A percentile compares a stretch with the other conserved stretches of the same genome.
Evolutionary conservation across 2,329 filamentous ascomycete species (phyloP).

Genomic region (Ophiostoma ips): DNA sequence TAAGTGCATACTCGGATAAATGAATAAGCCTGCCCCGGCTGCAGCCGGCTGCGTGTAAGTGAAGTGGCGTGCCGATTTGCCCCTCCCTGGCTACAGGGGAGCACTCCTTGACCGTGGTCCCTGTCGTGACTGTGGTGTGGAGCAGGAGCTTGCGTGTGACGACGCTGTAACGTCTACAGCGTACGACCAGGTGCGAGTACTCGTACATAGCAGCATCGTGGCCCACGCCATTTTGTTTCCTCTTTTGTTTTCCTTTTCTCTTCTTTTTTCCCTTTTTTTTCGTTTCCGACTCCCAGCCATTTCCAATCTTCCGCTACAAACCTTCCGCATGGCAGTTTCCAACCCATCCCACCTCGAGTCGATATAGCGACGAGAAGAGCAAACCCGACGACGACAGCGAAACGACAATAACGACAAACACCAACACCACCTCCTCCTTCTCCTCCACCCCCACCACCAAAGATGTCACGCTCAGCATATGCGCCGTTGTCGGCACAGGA

Average conservation of each 20-base stretch:
- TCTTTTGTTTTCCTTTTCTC: too few relatives aligned
- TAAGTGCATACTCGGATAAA: neutral
- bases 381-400: neutral
- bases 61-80: neutral
- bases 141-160: too few relatives aligned
- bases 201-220: too few relatives aligned
- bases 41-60: neutral
- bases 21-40: neutral
- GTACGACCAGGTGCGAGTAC: too few relatives aligned
- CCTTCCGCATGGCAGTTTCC: neutral
- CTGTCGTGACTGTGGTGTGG: too few relatives aligned
- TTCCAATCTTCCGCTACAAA: too few relatives aligned
- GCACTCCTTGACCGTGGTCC: neutral
- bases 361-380: neutral
- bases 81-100: neutral
- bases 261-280: too few relatives aligned
- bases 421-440: neutral
- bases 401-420: neutral
- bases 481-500: slow-evolving; percentile 60
- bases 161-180: too few relatives aligned
- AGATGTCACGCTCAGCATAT: slow-evolving; percentile 2
- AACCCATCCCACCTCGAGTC: neutral
- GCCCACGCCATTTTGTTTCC: too few relatives aligned
- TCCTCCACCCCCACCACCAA: neutral
- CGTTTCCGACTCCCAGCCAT: too few relatives aligned